Conservation (phyloP, 2,329 filamentous ascomycete species). For the Nakataea oryzae region DNA sequence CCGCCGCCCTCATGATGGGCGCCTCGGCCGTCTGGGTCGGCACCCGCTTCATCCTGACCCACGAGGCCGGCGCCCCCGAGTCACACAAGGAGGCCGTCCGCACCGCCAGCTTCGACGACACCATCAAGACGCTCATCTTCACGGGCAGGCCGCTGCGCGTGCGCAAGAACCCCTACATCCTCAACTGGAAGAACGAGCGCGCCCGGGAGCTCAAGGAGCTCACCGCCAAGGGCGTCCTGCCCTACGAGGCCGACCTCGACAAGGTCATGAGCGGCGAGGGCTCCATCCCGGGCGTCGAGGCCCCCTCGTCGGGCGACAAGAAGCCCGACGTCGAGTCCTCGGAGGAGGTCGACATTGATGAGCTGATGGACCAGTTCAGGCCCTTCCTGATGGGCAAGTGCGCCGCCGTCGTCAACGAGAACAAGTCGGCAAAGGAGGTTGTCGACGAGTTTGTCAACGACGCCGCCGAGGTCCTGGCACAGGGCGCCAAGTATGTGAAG, state of each 20-base stretch:
- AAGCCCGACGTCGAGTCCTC: slow-evolving; percentile 42
- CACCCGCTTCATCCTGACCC: slow-evolving; percentile 85
- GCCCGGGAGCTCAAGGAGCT: slow-evolving; percentile 84
- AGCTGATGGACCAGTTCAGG: slow-evolving; percentile 82
- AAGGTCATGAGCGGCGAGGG: slow-evolving; percentile 57
- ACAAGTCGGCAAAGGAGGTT: slow-evolving; percentile 81
- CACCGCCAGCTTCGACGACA: slow-evolving; percentile 89
- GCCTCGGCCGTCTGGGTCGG: slow-evolving; percentile 92
- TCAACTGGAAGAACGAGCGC: slow-evolving; percentile 93
- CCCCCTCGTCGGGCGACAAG: slow-evolving; percentile 53
- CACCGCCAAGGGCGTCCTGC: slow-evolving; percentile 78
- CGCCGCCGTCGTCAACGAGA: slow-evolving; percentile 85
- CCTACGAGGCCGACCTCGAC: slow-evolving; percentile 91
- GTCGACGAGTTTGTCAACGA: slow-evolving; percentile 89
- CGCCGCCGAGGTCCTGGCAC: slow-evolving; percentile 60
- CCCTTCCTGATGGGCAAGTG: slow-evolving; percentile 97
- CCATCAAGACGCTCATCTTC: slow-evolving; percentile 95
- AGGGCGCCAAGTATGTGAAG: slow-evolving; percentile 54
- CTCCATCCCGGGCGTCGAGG: slow-evolving; percentile 51
- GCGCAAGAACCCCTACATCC: slow-evolving; percentile 85
- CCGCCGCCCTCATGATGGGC: slow-evolving; percentile 85
- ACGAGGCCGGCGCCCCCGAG: slow-evolving; percentile 89
- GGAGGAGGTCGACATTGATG: slow-evolving; percentile 59
- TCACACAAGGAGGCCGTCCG: slow-evolving; percentile 92
- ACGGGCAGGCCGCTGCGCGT: slow-evolving; percentile 92